Percentiles rank a stretch among this genome's conserved stretches.
phyloP scores from a whole-genome alignment of 169 alveolate species.

The Plasmodium gonderi region DNA sequence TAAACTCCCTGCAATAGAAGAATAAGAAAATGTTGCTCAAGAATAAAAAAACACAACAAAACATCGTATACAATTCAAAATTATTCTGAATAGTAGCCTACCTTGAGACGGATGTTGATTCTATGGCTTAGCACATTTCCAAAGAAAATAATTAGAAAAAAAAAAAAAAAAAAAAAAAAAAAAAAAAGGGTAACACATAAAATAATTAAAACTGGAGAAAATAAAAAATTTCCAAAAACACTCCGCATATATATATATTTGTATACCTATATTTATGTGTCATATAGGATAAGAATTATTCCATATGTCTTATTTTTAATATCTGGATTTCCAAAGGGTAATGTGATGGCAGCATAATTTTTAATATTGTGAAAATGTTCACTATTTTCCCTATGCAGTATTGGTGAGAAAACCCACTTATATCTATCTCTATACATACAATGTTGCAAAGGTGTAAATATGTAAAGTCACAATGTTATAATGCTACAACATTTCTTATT shows the following conservation, averaged over 20 bases:
- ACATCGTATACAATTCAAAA: not conserved
- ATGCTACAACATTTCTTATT: not conserved
- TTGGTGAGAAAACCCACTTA: not conserved
- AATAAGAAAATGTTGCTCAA: not conserved
- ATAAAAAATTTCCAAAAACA: not conserved
- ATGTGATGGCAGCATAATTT: not conserved
- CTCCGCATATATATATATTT: not conserved
- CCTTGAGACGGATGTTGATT: no score
- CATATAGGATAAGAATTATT: not conserved
- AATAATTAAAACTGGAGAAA: no score
- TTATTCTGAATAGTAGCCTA: not conserved
- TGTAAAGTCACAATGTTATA: no score
- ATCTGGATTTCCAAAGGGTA: not conserved
- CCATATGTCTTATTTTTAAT: not conserved
- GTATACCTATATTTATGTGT: not conserved
- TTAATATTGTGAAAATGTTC: not conserved
- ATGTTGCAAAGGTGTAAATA: no score
- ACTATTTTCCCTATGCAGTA: not conserved
- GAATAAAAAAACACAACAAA: not conserved
- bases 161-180: no score
- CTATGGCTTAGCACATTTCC: no score
- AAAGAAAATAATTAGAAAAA: no score
- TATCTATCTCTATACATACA: not conserved
- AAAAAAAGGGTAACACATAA: no score
- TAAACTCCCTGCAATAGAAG: not conserved